Conservation (phyloP, 2,329 filamentous ascomycete species). For the Clarireedia paspali region DNA sequence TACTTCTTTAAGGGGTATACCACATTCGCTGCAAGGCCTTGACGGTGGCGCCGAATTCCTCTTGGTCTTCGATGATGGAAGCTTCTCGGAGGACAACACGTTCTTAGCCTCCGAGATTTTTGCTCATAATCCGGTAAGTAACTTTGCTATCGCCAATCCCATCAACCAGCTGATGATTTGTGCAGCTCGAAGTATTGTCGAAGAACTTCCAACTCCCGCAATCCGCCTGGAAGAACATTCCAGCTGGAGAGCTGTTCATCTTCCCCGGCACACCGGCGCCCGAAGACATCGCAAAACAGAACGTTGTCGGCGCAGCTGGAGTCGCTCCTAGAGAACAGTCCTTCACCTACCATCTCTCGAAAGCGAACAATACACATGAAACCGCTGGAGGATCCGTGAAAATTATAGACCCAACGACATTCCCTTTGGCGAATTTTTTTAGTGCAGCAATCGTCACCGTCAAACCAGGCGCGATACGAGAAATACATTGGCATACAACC, state of each 20-base stretch:
- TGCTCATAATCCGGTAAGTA: slow-evolving; percentile 35
- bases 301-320: slow-evolving; percentile 39
- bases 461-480: slow-evolving; percentile 39
- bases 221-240: slow-evolving; percentile 40
- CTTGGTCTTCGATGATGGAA: slow-evolving; percentile 52
- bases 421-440: slow-evolving; percentile 64
- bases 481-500: slow-evolving; percentile 68
- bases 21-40: slow-evolving; percentile 69
- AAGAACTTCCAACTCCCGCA: slow-evolving; percentile 46
- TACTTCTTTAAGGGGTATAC: slow-evolving; percentile 49
- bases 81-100: slow-evolving; percentile 62
- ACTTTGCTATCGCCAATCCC: no score
- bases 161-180: slow-evolving; percentile 10
- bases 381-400: slow-evolving; percentile 66
- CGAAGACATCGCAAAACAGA: slow-evolving; percentile 38
- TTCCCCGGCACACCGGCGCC: slow-evolving; percentile 45
- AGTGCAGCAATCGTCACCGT: slow-evolving; percentile 67
- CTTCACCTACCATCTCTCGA: slow-evolving; percentile 47
- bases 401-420: slow-evolving; percentile 69
- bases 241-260: slow-evolving; percentile 41
- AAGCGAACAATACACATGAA: slow-evolving; percentile 60
- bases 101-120: slow-evolving; percentile 65
- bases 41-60: slow-evolving; percentile 59
- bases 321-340: slow-evolving; percentile 32
- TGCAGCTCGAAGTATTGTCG: slow-evolving; percentile 39